These are phyloP conservation scores for Telfairia occidentalis DNA, from an alignment of 331 rosid species.

Conservation along the genomic window DNA sequence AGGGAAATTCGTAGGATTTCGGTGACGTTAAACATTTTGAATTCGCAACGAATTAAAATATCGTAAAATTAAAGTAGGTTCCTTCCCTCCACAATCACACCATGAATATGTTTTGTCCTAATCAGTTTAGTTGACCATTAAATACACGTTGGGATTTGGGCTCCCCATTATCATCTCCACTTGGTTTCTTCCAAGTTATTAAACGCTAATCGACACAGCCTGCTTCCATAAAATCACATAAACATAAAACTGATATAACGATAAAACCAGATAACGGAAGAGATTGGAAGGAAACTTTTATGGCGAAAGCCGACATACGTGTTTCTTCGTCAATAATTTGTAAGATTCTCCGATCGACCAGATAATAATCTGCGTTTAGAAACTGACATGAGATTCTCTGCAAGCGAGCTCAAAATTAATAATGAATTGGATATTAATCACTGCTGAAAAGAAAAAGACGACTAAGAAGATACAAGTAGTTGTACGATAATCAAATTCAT, in stretches of 20 bases:
- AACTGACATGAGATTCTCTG: background rate
- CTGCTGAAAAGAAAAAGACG: too few relatives aligned
- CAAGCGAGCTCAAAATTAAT: background rate
- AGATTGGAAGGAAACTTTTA: background rate
- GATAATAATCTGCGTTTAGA: background rate
- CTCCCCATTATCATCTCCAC: background rate
- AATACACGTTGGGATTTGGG: too few relatives aligned
- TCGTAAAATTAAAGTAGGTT: background rate
- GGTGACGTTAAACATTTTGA: constrained; percentile 37
- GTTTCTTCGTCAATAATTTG: background rate
- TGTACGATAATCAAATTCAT: too few relatives aligned
- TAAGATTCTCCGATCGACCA: background rate
- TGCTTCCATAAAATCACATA: background rate
- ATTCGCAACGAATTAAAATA: background rate
- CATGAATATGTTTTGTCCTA: background rate
- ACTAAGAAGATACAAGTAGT: too few relatives aligned
- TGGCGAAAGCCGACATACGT: background rate
- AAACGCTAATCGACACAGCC: background rate
- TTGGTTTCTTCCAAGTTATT: background rate
- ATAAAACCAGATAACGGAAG: background rate
- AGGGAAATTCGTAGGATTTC: constrained; percentile 41
- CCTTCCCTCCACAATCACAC: background rate
- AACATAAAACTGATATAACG: too few relatives aligned
- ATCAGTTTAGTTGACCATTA: too few relatives aligned
- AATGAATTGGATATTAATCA: too few relatives aligned